These are phyloP conservation scores for Tetraselmis striata DNA, from an alignment of 139 green algal species.

Conservation along the genomic window DNA sequence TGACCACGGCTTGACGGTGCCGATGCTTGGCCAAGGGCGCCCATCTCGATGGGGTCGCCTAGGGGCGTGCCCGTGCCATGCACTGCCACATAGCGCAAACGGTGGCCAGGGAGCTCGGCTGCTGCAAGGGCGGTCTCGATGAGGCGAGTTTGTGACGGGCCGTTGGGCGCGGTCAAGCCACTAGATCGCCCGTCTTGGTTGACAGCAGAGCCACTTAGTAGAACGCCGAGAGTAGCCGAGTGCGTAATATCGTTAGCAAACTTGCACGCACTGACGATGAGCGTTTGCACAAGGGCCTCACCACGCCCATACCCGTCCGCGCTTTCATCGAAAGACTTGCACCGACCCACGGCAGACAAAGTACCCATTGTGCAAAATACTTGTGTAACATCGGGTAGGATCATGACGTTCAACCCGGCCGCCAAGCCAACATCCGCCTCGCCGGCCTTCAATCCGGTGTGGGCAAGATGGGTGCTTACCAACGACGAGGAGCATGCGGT, in stretches of 20 bases:
- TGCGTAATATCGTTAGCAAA: not conserved
- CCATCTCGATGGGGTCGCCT: constrained; percentile 46
- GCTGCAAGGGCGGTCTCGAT: constrained; percentile 34
- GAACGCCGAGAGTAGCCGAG: not conserved
- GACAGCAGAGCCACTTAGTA: constrained; percentile 26
- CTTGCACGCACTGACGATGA: not conserved
- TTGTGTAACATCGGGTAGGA: constrained; percentile 21
- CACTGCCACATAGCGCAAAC: constrained; percentile 3
- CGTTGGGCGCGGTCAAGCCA: constrained; percentile 81
- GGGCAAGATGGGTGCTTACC: constrained; percentile 35
- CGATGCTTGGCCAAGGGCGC: constrained; percentile 34
- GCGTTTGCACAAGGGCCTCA: constrained; percentile 38
- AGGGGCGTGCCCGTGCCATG: constrained; percentile 40
- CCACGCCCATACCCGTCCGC: constrained; percentile 48
- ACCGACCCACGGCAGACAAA: constrained; percentile 32
- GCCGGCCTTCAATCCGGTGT: constrained; percentile 7
- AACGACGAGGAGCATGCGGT: constrained; percentile 54
- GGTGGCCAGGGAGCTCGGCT: not conserved
- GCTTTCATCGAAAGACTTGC: constrained; percentile 40
- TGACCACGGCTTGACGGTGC: not conserved
- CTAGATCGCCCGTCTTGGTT: constrained; percentile 73
- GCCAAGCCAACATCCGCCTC: constrained; percentile 28
- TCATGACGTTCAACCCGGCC: constrained; percentile 40
- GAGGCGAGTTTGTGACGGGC: constrained; percentile 73
- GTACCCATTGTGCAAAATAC: constrained; percentile 6